Evolutionary conservation across 2,329 filamentous ascomycete genomes (phyloP), one percentile per base, ranked within the genome.

Genomic region (Colletotrichum sp.): DNA sequence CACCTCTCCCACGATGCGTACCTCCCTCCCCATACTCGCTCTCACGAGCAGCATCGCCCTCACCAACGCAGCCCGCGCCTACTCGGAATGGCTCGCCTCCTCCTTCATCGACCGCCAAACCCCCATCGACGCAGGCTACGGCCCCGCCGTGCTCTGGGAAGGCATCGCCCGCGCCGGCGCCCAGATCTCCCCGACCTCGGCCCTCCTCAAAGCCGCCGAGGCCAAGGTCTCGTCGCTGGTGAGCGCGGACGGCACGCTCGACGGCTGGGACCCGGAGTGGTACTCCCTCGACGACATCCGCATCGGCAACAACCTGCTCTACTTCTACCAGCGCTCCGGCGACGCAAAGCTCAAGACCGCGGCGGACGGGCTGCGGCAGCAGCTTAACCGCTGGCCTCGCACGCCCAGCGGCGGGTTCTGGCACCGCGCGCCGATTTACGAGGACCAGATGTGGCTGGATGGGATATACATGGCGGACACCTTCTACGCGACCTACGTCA

Each of bases 391-490:
- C 34, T 87, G 88, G 75, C 87, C 87, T 8, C 83, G 89, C 13
- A 91, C 86, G 0, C 79, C 85, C 0, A 78, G 82, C 1, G 89
- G 89, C 13, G 89, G 89, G 2, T 89, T 90, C 82, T 90, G 88
- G 87, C 89, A 90, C 76, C 77, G 81, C 3, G 71, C 71, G 31
- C 71, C 71, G 0, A 80, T 82, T 3, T 89, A 89, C 75, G 83
- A 82, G 21, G 84, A 89, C 75, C 87, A 90, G 77, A 90, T 90
- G 88, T 90, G 89, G 89, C 83, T 91, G 0, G 88, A 90, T 75
- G 89, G 89, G 2, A 87, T 88, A 27, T 89, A 83, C 79, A 88
- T 88, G 87, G 84, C 85, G 3, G 84, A 85, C 55, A 80, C 81
- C 2, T 87, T 86, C 77, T 87, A 86, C 61, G 84, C 85, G 3